Evolutionary conservation across 2,329 filamentous ascomycete genomes (phyloP).

Genomic region (Colletotrichum orbiculare): DNA sequence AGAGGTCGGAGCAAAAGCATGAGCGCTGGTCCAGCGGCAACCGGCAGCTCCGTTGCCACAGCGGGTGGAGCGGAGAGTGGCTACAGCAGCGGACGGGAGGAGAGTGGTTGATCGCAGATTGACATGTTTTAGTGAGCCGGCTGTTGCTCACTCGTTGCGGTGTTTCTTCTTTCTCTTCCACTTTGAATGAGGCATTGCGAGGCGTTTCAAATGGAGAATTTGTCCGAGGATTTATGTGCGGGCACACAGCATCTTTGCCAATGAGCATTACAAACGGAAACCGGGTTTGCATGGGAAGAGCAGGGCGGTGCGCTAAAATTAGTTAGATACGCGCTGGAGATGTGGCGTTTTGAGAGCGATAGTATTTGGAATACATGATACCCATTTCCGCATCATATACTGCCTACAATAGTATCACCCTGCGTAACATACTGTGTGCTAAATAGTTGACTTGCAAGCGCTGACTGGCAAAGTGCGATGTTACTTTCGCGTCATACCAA

Average conservation of each 20-base stretch:
- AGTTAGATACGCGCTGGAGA: not conserved
- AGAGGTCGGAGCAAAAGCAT: conserved; percentile 47
- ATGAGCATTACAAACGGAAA: not conserved
- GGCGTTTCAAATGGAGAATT: conserved; percentile 4
- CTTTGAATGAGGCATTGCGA: conserved; percentile 13
- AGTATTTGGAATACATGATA: conserved; percentile 6
- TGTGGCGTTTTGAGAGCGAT: conserved; percentile 1
- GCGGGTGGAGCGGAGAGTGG: conserved; percentile 52
- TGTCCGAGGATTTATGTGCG: not conserved
- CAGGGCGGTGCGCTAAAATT: too few relatives aligned
- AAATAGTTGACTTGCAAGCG: too few relatives aligned
- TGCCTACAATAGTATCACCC: not conserved
- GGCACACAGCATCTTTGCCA: not conserved
- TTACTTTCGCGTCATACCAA: too few relatives aligned
- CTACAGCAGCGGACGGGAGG: conserved; percentile 50
- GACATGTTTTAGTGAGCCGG: not conserved
- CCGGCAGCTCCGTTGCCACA: conserved; percentile 53
- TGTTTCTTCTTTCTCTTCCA: not conserved
- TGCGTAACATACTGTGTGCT: too few relatives aligned
- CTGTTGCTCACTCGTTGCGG: not conserved
- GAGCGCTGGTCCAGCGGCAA: conserved; percentile 42
- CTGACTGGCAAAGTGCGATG: too few relatives aligned
- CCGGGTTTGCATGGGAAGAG: not conserved
- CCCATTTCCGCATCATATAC: conserved; percentile 4
- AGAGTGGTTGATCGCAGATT: conserved; percentile 34